Conservation (phyloP, 805 yeast species). For the Starmerella cellae region DNA sequence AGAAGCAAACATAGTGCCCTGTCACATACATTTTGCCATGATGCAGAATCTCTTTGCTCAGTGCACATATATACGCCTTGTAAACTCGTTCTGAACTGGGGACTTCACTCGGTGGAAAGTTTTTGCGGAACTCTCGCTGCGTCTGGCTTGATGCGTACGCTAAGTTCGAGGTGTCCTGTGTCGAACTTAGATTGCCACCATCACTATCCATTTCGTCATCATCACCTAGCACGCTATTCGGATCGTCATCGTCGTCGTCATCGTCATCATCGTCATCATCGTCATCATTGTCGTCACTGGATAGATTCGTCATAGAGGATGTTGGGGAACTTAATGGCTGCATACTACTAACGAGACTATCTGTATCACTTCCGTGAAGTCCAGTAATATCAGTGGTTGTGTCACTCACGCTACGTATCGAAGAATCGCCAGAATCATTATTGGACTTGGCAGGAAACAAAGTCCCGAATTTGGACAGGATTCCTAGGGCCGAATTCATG, state of each 20-base stretch:
- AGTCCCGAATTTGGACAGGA: too few species aligned
- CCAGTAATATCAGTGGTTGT: too few species aligned
- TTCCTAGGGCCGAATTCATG: too few species aligned
- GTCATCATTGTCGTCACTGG: neutral
- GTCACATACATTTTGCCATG: constrained; percentile 82
- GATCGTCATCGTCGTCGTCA: constrained; percentile 3
- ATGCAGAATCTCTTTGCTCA: constrained; percentile 68
- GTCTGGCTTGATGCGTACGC: constrained; percentile 43
- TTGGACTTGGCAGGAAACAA: too few species aligned
- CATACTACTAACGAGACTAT: neutral
- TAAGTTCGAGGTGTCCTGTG: neutral
- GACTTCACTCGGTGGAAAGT: constrained; percentile 32
- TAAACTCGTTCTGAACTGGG: constrained; percentile 9
- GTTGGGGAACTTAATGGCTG: neutral
- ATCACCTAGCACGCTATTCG: neutral
- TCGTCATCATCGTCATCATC: neutral
- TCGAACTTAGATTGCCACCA: neutral
- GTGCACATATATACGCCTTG: constrained; percentile 59
- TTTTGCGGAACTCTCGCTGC: constrained; percentile 61
- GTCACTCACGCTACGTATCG: too few species aligned
- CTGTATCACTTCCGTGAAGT: too few species aligned
- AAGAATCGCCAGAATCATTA: too few species aligned
- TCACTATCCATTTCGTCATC: constrained; percentile 2
- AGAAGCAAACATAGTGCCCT: constrained; percentile 67
- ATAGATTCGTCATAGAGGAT: neutral